These are phyloP conservation scores for Polygonum maritimum DNA, from an alignment of 148 eudicot species.

Conservation along the genomic window DNA sequence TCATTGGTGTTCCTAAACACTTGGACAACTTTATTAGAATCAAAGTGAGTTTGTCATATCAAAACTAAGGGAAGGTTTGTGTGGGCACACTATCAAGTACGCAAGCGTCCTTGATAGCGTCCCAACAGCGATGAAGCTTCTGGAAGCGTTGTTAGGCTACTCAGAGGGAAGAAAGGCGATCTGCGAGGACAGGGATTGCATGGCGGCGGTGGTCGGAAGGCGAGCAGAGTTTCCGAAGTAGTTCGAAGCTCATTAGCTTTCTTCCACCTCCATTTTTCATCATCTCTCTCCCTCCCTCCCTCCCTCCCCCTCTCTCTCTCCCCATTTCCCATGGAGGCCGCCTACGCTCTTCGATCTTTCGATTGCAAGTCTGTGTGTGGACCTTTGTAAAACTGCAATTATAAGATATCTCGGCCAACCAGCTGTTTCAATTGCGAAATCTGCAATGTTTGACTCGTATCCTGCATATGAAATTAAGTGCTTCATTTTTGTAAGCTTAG, in stretches of 20 bases:
- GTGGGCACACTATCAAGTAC: no score
- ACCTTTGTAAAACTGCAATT: background rate
- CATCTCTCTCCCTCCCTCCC: background rate
- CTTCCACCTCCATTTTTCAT: background rate
- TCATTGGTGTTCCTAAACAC: no score
- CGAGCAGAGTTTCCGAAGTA: background rate
- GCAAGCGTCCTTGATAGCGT: no score
- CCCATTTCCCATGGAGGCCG: constrained; percentile 3
- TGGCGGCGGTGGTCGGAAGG: no score
- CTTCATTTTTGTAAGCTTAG: background rate
- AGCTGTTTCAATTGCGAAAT: background rate
- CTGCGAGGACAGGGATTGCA: constrained; percentile 21
- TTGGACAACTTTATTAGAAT: no score
- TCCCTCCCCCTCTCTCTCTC: background rate
- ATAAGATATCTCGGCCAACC: background rate
- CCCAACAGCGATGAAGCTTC: constrained; percentile 21
- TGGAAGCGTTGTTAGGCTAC: constrained; percentile 36
- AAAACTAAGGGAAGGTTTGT: no score
- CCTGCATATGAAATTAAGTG: background rate
- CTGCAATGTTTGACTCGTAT: background rate
- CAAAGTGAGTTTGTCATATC: no score
- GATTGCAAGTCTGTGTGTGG: background rate
- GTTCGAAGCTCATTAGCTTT: background rate
- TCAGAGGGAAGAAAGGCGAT: constrained; percentile 51
- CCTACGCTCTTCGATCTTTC: constrained; percentile 1